Evolutionary conservation across 2,329 filamentous ascomycete species (phyloP).

Genomic region (Lachnellula occidentalis): DNA sequence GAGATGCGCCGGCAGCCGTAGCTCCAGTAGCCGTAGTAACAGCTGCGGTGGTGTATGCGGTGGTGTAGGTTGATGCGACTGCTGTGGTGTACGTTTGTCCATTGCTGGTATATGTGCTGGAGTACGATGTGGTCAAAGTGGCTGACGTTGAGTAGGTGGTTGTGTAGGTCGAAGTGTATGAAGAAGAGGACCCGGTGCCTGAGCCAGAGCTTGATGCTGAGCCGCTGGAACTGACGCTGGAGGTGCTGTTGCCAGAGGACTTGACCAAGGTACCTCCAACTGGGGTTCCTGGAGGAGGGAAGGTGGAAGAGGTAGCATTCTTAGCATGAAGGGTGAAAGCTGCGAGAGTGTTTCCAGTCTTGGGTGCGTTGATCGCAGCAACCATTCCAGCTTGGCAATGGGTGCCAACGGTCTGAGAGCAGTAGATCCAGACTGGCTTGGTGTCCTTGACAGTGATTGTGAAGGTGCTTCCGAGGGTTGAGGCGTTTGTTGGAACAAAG

Average conservation of each 20-base stretch:
- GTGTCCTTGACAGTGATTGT: slow-evolving; percentile 36
- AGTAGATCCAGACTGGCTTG: slow-evolving; percentile 41
- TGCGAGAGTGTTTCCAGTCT: slow-evolving; percentile 34
- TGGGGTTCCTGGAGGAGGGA: slow-evolving; percentile 29
- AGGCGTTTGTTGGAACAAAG: slow-evolving; percentile 33
- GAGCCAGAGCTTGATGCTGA: background rate
- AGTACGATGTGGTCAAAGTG: background rate
- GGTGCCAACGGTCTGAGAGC: slow-evolving; percentile 26
- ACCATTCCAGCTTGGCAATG: slow-evolving; percentile 48
- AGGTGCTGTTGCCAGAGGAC: slow-evolving; percentile 21
- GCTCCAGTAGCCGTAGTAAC: slow-evolving; percentile 1
- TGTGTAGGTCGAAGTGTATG: slow-evolving; percentile 1
- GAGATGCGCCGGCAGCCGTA: background rate
- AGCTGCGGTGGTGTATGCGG: slow-evolving; percentile 9
- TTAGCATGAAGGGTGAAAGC: slow-evolving; percentile 34
- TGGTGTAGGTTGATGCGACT: slow-evolving; percentile 11
- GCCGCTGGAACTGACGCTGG: background rate
- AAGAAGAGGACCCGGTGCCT: background rate
- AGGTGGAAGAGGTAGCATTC: slow-evolving; percentile 32
- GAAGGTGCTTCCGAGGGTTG: slow-evolving; percentile 33
- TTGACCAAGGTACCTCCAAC: slow-evolving; percentile 28
- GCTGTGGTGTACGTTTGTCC: slow-evolving; percentile 6
- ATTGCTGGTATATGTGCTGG: background rate
- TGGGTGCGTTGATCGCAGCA: slow-evolving; percentile 41
- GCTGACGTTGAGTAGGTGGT: background rate